Base-by-base conservation (phyloP, 2,329 filamentous ascomycete genomes). In the Amphichorda felina region DNA sequence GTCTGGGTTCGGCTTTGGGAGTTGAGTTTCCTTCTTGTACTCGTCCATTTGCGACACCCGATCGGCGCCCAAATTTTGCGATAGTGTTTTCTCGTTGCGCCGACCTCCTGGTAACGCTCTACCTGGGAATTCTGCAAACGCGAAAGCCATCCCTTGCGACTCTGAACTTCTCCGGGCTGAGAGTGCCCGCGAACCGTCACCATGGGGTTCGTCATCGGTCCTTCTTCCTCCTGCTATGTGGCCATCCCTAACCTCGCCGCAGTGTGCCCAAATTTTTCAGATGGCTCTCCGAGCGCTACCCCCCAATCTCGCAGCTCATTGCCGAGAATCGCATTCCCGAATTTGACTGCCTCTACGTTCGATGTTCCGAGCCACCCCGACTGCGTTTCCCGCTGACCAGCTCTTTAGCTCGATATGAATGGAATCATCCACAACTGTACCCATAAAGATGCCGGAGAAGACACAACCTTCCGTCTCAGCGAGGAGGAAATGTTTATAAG, bases 401-500 rank as follows among this genome's bases (percentile, higher is more conserved):
- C 24, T 40, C 27, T 36, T 18, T 55, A 81, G 76, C 70, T 93
- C 48, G 85, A 93, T 53, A 98, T 98, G 91, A 98, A 98, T 61
- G 91, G 91, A 46, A 98, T 98, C 57, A 98, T 98, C 51, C 89
- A 98, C 62, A 98, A 98, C 60, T 98, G 91, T 60, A 98, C 91
- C 38, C 91, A 98, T 64, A 94, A 91, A 53, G 89, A 98, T 61
- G 81, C 85, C 17, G 61, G 61, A 37, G 88, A 93, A 53, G 88
- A 89, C 54, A 78, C 87, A 4, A 86, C 85, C 2, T 93, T 93
- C 51, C 86, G 91, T 37, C 79, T 96, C 61, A 89, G 82, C 38
- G 93, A 98, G 58, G 89, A 98, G 57, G 85, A 95, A 60, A 98
- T 98, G 91, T 98, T 98, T 55, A 95, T 98, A 47, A 83, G 87